Conservation (phyloP, 2,329 filamentous ascomycete species). For the Aspergillus brunneoviolaceus region DNA sequence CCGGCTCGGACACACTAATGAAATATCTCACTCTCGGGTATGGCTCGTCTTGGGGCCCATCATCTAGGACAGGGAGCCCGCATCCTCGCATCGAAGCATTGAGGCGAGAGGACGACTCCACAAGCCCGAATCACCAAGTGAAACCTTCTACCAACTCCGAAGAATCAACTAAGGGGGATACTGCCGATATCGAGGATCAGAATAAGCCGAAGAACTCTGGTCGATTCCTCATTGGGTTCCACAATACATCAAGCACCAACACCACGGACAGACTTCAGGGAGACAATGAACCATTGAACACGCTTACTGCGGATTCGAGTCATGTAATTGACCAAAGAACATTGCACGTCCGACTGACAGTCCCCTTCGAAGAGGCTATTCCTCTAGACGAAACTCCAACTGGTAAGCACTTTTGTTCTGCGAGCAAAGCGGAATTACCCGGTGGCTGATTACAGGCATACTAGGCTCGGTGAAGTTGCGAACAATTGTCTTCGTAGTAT, state of each 20-base stretch:
- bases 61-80: slow-evolving; percentile 29
- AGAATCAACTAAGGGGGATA: slow-evolving; percentile 1
- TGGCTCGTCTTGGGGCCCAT: slow-evolving; percentile 48
- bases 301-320: slow-evolving; percentile 16
- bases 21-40: slow-evolving; percentile 53
- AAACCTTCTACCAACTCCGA: neutral
- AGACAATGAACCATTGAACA: neutral
- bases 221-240: slow-evolving; percentile 45
- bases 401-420: slow-evolving; percentile 13
- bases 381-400: slow-evolving; percentile 11
- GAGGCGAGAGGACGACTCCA: slow-evolving; percentile 18
- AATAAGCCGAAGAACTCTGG: slow-evolving; percentile 30
- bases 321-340: slow-evolving; percentile 38
- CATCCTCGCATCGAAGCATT: slow-evolving; percentile 29
- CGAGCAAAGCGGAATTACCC: neutral
- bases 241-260: slow-evolving; percentile 38
- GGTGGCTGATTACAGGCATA: neutral
- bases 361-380: slow-evolving; percentile 1
- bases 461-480: slow-evolving; percentile 30
- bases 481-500: slow-evolving; percentile 46
- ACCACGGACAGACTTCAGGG: slow-evolving; percentile 18
- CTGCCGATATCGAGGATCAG: slow-evolving; percentile 7
- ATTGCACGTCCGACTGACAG: slow-evolving; percentile 34
- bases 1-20: slow-evolving; percentile 47
- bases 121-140: slow-evolving; percentile 2